phyloP scores from a whole-genome alignment of 2,329 filamentous ascomycete genomes.

The Decorospora gaudefroyi region DNA sequence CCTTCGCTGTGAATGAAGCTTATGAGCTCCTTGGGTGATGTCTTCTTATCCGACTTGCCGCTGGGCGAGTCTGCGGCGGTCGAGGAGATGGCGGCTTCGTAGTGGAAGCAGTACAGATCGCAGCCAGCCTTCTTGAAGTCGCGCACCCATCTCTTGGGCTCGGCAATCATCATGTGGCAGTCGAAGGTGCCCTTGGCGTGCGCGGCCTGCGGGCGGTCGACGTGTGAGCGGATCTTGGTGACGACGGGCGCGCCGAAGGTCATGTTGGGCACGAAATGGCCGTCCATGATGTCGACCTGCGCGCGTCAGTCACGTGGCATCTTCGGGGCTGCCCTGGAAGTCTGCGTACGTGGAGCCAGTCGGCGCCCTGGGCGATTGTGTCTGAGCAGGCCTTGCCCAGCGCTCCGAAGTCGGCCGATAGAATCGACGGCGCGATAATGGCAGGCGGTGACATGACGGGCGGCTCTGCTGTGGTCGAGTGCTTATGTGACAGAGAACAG shows the following conservation, averaged over 20 bases:
- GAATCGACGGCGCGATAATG: slow-evolving; percentile 97
- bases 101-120: slow-evolving; percentile 99
- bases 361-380: slow-evolving; percentile 83
- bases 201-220: slow-evolving; percentile 70
- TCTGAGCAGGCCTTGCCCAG: slow-evolving; percentile 83
- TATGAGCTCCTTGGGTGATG: slow-evolving; percentile 82
- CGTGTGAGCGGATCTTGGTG: slow-evolving; percentile 86
- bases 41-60: slow-evolving; percentile 69
- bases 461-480: slow-evolving; percentile 22
- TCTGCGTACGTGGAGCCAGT: slow-evolving; percentile 48
- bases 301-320: slow-evolving; percentile 64
- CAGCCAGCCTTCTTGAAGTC: slow-evolving; percentile 93
- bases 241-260: slow-evolving; percentile 96
- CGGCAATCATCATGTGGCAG: slow-evolving; percentile 99
- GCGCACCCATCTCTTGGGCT: slow-evolving; percentile 98
- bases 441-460: slow-evolving; percentile 79
- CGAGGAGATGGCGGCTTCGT: slow-evolving; percentile 86
- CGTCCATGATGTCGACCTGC: slow-evolving; percentile 98
- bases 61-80: slow-evolving; percentile 82
- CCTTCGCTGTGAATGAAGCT: slow-evolving; percentile 86
- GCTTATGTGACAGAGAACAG: slow-evolving; percentile 13
- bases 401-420: slow-evolving; percentile 92
- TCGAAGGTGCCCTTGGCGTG: slow-evolving; percentile 91
- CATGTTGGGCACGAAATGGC: slow-evolving; percentile 98
- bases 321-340: neutral